Evolutionary conservation across 2,329 filamentous ascomycete species (phyloP), one percentile per base, ranked within the genome.

Genomic region (Alternaria rosae): DNA sequence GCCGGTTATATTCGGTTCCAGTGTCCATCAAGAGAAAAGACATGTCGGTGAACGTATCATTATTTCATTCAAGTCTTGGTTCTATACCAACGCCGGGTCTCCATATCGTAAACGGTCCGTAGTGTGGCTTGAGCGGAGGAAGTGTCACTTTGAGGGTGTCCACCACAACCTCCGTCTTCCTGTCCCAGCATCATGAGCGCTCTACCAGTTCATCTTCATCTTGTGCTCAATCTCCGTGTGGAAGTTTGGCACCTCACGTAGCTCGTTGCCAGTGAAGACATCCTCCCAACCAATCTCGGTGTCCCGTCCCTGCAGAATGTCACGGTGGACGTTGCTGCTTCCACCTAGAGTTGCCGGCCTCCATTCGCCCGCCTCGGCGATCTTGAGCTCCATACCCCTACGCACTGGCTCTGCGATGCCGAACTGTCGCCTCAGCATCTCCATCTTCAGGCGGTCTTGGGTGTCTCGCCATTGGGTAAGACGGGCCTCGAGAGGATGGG

Each of bases 171-270:
- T 21, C 20, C 21, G 12, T 15, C 20, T 30, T 30, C n/a, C 32
- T 50, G 26, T n/a, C 12, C 51, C 20, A 32, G 20, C 25, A 43
- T 32, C 28, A 25, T 44, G 45, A 45, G 10, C 42, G 25, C 54
- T 67, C 61, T 72, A 82, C 80, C 84, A 84, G 83, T 78, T 85
- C 88, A 97, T 96, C 86, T 89, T 91, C 81, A 97, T 84, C 86
- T 93, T 92, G 81, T 88, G 87, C 88, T 97, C 94, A 89, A 97
- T 93, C 87, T 98, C 94, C 59, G 92, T 90, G 73, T 97, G 93
- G 81, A 97, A 89, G 55, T 90, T 88, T 23, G 90, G 87, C 43
- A 88, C 83, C 64, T 87, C 86, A 72, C 89, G 86, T 78, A 88
- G 86, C 80, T 94, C 92, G 71, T 92, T 90, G 62, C 85, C 92